These are phyloP conservation scores for Myxozyma melibiosi DNA, from an alignment of 805 yeast genomes.

Conservation along the genomic window DNA sequence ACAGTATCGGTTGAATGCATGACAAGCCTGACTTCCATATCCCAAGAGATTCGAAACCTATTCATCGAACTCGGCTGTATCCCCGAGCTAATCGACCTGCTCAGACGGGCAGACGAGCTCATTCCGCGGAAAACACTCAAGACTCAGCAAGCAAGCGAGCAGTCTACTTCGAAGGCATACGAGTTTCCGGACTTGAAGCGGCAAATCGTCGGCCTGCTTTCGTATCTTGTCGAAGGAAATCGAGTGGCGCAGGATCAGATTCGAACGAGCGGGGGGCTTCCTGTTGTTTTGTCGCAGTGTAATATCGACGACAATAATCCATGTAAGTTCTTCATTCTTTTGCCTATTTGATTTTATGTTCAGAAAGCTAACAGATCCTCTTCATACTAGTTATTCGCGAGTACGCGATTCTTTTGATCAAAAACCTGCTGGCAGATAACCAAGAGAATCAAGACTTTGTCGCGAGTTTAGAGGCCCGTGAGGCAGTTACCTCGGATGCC, in stretches of 20 bases:
- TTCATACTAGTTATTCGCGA: constrained; percentile 51
- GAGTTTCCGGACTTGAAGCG: constrained; percentile 68
- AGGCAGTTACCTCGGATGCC: constrained; percentile 58
- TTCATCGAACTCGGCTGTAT: constrained; percentile 11
- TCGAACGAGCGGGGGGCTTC: constrained; percentile 68
- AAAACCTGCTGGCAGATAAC: constrained; percentile 67
- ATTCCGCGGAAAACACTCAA: constrained; percentile 25
- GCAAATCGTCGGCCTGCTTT: constrained; percentile 64
- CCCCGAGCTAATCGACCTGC: constrained; percentile 19
- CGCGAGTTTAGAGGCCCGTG: constrained; percentile 72
- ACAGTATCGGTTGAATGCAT: constrained; percentile 11
- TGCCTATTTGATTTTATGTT: neutral
- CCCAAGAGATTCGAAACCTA: constrained; percentile 1
- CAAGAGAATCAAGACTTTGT: constrained; percentile 74
- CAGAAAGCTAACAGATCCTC: neutral
- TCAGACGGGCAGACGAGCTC: constrained; percentile 12
- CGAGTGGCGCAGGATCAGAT: constrained; percentile 65
- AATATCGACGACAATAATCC: constrained; percentile 88
- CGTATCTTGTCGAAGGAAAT: constrained; percentile 57
- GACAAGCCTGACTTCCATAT: constrained; percentile 4
- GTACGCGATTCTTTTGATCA: constrained; percentile 75
- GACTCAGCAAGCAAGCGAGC: neutral
- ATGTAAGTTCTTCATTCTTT: constrained; percentile 42
- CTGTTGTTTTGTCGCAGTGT: constrained; percentile 74
- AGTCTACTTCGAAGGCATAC: neutral